Conservation (phyloP, 129 eudicot genomes). For the Helichrysum umbraculigerum region DNA sequence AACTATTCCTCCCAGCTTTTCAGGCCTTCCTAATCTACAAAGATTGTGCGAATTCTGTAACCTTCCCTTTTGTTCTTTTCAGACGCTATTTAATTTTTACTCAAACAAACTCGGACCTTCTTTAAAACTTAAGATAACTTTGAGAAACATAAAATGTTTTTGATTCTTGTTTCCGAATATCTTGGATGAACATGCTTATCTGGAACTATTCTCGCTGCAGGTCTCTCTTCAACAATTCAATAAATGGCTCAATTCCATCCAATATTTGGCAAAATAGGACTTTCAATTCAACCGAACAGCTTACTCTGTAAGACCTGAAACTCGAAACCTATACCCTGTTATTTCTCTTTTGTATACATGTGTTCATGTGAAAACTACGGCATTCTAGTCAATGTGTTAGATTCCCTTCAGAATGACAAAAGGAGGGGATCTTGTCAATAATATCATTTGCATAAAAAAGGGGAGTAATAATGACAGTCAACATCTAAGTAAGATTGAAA, state of each 20-base stretch:
- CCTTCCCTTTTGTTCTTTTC: slow-evolving; percentile 18
- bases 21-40: slow-evolving; percentile 74
- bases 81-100: slow-evolving; percentile 2
- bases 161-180: slow-evolving; percentile 2
- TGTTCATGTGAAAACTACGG: background rate
- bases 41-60: slow-evolving; percentile 58
- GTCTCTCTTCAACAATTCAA: slow-evolving; percentile 63
- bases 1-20: slow-evolving; percentile 63
- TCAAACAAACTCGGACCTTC: background rate
- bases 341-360: slow-evolving; percentile 5
- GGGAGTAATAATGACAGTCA: background rate
- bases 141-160: background rate
- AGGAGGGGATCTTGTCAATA: background rate
- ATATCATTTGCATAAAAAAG: background rate
- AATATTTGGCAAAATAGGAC: slow-evolving; percentile 72
- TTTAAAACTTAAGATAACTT: background rate
- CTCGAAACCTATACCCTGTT: background rate
- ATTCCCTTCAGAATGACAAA: too few relatives aligned
- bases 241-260: slow-evolving; percentile 80
- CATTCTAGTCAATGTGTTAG: too few relatives aligned
- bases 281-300: slow-evolving; percentile 44
- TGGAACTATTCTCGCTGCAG: slow-evolving; percentile 43
- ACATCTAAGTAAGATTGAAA: background rate
- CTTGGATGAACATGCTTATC: slow-evolving; percentile 22
- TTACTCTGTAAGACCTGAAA: slow-evolving; percentile 57